These are phyloP conservation scores for Dictyostelium capitatum DNA, from an alignment of 78 protist genomes.

Conservation along the genomic window DNA sequence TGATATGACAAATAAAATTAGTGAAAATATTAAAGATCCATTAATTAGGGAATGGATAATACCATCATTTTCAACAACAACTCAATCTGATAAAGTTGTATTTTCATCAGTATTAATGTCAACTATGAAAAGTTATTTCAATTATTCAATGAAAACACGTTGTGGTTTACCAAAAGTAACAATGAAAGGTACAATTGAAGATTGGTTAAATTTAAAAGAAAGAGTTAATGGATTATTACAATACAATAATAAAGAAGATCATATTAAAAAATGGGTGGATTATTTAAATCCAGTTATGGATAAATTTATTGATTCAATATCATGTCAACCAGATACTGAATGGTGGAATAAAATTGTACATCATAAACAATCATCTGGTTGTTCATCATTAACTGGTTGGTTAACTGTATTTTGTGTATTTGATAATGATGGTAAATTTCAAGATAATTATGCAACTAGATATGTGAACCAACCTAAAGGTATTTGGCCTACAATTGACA, in stretches of 20 bases:
- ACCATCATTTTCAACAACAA: constrained; percentile 37
- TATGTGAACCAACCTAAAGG: background rate
- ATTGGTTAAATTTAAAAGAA: constrained; percentile 48
- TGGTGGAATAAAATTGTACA: constrained; percentile 23
- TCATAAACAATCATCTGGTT: constrained; percentile 43
- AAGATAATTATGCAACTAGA: background rate
- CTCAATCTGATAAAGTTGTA: constrained; percentile 22
- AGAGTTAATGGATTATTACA: background rate
- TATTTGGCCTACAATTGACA: constrained; percentile 11
- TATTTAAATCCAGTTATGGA: constrained; percentile 58
- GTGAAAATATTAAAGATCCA: constrained; percentile 20
- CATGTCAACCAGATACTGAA: constrained; percentile 21
- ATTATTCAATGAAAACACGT: background rate
- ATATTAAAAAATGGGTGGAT: constrained; percentile 62
- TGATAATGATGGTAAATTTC: background rate
- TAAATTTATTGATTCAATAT: constrained; percentile 21
- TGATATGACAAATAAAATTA: background rate
- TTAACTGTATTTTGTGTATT: constrained; percentile 56
- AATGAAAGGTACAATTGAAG: constrained; percentile 40
- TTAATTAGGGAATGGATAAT: constrained; percentile 18
- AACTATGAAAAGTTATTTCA: constrained; percentile 32
- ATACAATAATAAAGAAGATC: constrained; percentile 17
- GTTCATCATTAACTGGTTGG: constrained; percentile 68
- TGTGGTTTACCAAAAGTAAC: constrained; percentile 80
- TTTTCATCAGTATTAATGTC: constrained; percentile 28